Percentiles rank a stretch among this genome's conserved stretches.
Evolutionary conservation across 2,329 filamentous ascomycete species (phyloP).

Genomic region (Orbilia blumenaviensis): DNA sequence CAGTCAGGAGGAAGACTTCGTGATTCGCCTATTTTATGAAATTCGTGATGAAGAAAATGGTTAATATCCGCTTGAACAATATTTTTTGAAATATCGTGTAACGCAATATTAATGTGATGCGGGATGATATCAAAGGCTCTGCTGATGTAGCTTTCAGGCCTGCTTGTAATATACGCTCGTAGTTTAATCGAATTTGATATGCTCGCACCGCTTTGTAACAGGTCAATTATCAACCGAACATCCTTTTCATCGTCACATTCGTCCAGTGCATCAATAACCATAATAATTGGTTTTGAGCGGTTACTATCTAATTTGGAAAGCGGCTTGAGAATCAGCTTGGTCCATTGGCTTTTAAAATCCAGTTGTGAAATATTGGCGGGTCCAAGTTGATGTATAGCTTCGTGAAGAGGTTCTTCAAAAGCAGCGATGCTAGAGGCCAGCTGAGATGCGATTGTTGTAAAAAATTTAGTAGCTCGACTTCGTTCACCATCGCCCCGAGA

Average conservation of each 20-base stretch:
- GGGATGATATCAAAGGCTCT: conserved; percentile 53
- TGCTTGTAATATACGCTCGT: conserved; percentile 55
- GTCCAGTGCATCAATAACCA: conserved; percentile 60
- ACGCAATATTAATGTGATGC: background rate
- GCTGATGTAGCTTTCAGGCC: conserved; percentile 54
- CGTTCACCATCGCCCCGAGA: conserved; percentile 19
- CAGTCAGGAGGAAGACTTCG: conserved; percentile 13
- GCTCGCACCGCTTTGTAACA: background rate
- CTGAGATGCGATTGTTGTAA: conserved; percentile 43
- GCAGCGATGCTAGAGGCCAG: background rate
- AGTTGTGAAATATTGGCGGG: conserved; percentile 50
- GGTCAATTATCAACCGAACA: background rate
- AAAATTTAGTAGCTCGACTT: conserved; percentile 9
- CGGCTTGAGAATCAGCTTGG: conserved; percentile 61
- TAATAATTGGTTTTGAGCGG: conserved; percentile 14
- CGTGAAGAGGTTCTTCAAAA: background rate
- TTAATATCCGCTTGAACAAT: conserved; percentile 58
- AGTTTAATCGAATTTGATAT: conserved; percentile 19
- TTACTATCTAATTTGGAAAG: conserved; percentile 54
- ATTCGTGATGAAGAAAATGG: conserved; percentile 53
- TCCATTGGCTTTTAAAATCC: conserved; percentile 61
- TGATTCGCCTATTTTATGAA: background rate
- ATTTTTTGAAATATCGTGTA: conserved; percentile 25
- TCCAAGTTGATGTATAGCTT: background rate
- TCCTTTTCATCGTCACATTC: conserved; percentile 57